Evolutionary conservation across 768 basidiomycete genomes (phyloP).

Genomic region (Flagelloscypha sp.): DNA sequence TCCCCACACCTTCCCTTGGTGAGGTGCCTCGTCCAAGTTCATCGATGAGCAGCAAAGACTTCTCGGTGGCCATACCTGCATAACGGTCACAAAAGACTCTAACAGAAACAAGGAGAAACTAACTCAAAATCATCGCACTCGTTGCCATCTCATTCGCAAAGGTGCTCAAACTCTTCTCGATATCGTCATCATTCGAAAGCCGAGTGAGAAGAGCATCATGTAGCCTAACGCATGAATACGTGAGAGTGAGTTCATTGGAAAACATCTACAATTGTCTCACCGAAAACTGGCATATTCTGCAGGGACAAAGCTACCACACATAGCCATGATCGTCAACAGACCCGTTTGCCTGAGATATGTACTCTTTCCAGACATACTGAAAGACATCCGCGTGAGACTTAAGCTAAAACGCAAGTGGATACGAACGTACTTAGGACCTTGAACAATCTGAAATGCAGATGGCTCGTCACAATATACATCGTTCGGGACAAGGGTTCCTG

Average conservation of each 20-base stretch:
- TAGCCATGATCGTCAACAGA: slow-evolving; percentile 75
- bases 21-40: slow-evolving; percentile 93
- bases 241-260: neutral
- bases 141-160: slow-evolving; percentile 95
- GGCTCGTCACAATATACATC: slow-evolving; percentile 84
- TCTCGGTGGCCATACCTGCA: slow-evolving; percentile 59
- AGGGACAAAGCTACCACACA: slow-evolving; percentile 88
- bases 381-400: neutral
- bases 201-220: slow-evolving; percentile 81
- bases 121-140: slow-evolving; percentile 84
- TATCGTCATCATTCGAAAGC: slow-evolving; percentile 89
- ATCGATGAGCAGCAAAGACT: slow-evolving; percentile 78
- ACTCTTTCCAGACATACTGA: slow-evolving; percentile 60
- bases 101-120: slow-evolving; percentile 1
- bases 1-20: slow-evolving; percentile 71
- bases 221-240: slow-evolving; percentile 37
- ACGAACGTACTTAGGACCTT: slow-evolving; percentile 72
- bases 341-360: slow-evolving; percentile 88
- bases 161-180: slow-evolving; percentile 85
- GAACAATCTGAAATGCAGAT: slow-evolving; percentile 84
- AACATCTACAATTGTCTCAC: slow-evolving; percentile 22
- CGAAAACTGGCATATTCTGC: slow-evolving; percentile 90
- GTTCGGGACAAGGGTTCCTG: slow-evolving; percentile 72
- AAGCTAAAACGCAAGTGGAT: neutral
- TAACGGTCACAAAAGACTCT: slow-evolving; percentile 2